phyloP scores from a whole-genome alignment of 2,329 filamentous ascomycete species.

The Aspergillus sp. region DNA sequence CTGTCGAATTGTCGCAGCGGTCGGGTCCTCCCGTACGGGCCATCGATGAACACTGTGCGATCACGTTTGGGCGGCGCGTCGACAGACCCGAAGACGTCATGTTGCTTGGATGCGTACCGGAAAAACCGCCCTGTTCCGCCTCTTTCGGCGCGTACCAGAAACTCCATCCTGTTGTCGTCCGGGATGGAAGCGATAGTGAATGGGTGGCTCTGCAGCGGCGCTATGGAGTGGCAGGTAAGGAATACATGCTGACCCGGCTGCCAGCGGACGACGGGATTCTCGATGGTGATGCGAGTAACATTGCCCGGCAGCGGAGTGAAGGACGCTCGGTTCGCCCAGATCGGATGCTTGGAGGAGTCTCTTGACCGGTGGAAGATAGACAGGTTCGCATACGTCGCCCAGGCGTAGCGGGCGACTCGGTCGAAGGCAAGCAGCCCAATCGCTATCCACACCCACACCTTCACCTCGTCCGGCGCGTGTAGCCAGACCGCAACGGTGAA shows the following conservation, averaged over 20 bases:
- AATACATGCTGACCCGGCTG: constrained; percentile 55
- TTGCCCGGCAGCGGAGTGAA: constrained; percentile 45
- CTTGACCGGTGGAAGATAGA: constrained; percentile 28
- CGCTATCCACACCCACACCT: constrained; percentile 39
- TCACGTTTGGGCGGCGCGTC: constrained; percentile 7
- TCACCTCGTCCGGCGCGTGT: constrained; percentile 38
- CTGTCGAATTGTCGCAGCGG: constrained; percentile 52
- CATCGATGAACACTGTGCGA: constrained; percentile 42
- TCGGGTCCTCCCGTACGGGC: constrained; percentile 44
- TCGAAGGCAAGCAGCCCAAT: constrained; percentile 40
- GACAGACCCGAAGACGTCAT: constrained; percentile 14
- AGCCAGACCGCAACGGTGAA: constrained; percentile 42
- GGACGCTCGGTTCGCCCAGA: constrained; percentile 35
- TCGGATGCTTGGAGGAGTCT: constrained; percentile 8
- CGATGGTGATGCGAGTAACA: constrained; percentile 48
- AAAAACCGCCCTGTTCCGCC: constrained; percentile 46
- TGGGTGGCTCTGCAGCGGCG: constrained; percentile 53
- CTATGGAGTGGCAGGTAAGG: constrained; percentile 47
- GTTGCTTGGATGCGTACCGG: constrained; percentile 39
- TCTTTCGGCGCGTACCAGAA: constrained; percentile 46
- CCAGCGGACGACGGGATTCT: constrained; percentile 49
- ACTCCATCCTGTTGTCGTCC: constrained; percentile 46
- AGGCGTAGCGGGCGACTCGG: constrained; percentile 28
- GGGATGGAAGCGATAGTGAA: constrained; percentile 54
- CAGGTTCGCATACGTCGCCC: constrained; percentile 33